Percentiles rank a stretch among this genome's conserved stretches.
These are phyloP conservation scores for Venturiaceae sp. DNA, from an alignment of 2,329 filamentous ascomycete species.

Conservation along the genomic window DNA sequence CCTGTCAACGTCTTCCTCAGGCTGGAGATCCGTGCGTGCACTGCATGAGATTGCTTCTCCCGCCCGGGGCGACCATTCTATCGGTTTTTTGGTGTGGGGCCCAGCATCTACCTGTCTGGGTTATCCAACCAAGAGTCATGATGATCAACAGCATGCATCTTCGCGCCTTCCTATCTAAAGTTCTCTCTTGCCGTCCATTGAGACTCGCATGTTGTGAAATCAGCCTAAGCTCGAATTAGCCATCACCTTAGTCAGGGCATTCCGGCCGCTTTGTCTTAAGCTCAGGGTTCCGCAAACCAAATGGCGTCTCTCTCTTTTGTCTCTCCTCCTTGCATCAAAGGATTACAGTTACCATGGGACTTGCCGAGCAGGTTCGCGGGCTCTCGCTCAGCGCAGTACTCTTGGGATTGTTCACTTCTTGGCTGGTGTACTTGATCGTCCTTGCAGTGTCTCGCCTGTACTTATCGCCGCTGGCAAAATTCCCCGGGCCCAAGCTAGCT, in stretches of 20 bases:
- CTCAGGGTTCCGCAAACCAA: not conserved
- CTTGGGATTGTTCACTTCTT: not conserved
- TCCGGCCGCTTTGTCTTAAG: not conserved
- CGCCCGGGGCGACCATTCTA: too few relatives aligned
- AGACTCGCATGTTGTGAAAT: too few relatives aligned
- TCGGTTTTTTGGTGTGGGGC: too few relatives aligned
- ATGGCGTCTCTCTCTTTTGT: not conserved
- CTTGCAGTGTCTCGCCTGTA: slow-evolving; percentile 8
- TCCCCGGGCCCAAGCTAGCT: slow-evolving; percentile 7
- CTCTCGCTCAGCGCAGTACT: not conserved
- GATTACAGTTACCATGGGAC: not conserved
- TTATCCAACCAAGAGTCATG: too few relatives aligned
- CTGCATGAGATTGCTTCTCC: too few relatives aligned
- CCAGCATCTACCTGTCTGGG: too few relatives aligned
- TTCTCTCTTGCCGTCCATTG: too few relatives aligned
- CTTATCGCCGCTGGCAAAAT: slow-evolving; percentile 5
- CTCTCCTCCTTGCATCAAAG: not conserved
- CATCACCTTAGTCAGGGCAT: not conserved
- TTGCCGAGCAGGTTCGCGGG: not conserved
- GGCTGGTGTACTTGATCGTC: slow-evolving; percentile 2
- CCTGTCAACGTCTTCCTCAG: too few relatives aligned
- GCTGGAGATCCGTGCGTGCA: too few relatives aligned
- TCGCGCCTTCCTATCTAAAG: too few relatives aligned
- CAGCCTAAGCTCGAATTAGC: not conserved
- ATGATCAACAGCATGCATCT: too few relatives aligned